These are phyloP conservation scores for Leptomonas pyrrhocoris DNA, from an alignment of 208 protist genomes.

Conservation along the genomic window DNA sequence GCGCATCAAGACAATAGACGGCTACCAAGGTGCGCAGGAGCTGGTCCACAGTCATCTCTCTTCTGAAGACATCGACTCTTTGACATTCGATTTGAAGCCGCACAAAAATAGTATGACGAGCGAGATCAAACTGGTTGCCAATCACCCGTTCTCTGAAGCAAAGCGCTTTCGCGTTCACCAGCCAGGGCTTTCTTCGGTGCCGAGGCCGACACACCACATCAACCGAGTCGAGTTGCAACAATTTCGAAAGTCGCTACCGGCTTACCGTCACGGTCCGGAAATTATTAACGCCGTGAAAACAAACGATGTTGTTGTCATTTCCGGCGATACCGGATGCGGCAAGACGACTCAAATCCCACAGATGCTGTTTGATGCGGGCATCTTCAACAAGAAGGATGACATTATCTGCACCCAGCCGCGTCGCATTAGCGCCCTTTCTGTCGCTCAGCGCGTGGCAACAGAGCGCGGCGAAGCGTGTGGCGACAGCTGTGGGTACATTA, in stretches of 20 bases:
- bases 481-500: constrained; percentile 88
- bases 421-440: constrained; percentile 90
- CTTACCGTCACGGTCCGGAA: constrained; percentile 49
- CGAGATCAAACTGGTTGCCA: constrained; percentile 46
- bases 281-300: constrained; percentile 65
- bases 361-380: constrained; percentile 66
- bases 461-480: constrained; percentile 87
- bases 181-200: constrained; percentile 40
- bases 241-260: constrained; percentile 66
- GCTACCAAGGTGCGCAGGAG: constrained; percentile 79
- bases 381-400: constrained; percentile 57
- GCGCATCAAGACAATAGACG: constrained; percentile 68
- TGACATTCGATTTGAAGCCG: constrained; percentile 33
- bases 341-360: constrained; percentile 97
- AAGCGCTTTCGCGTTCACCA: constrained; percentile 48
- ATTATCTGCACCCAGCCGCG: constrained; percentile 92
- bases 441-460: constrained; percentile 87
- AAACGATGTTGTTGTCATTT: constrained; percentile 83
- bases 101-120: constrained; percentile 56
- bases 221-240: constrained; percentile 43
- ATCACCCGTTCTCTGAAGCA: constrained; percentile 6
- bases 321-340: constrained; percentile 97
- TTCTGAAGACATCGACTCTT: constrained; percentile 27
- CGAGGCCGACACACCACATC: constrained; percentile 19
- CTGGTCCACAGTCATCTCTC: constrained; percentile 54